phyloP scores from a whole-genome alignment of 2,329 filamentous ascomycete species.

The Lachnellula subtilissima region DNA sequence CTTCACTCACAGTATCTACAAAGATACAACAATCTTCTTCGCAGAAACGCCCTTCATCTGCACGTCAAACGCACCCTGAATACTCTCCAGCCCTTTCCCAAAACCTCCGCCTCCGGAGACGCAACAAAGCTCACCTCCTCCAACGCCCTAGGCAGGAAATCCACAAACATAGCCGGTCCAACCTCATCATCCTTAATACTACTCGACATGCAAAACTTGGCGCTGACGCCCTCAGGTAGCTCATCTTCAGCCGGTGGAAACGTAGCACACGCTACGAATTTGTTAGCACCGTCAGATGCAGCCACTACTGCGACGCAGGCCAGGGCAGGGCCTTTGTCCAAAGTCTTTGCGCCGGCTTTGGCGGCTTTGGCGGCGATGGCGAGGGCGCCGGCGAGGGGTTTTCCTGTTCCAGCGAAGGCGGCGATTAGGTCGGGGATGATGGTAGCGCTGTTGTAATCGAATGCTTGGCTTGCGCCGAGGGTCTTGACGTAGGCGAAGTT shows the following conservation, averaged over 20 bases:
- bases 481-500: slow-evolving; percentile 34
- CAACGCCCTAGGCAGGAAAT: slow-evolving; percentile 36
- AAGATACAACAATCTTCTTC: slow-evolving; percentile 14
- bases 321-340: neutral
- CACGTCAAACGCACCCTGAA: slow-evolving; percentile 37
- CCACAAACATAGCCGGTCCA: slow-evolving; percentile 30
- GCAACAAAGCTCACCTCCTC: slow-evolving; percentile 31
- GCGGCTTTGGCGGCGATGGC: slow-evolving; percentile 24
- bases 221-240: neutral
- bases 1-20: neutral
- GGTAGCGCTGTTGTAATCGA: slow-evolving; percentile 34
- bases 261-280: neutral
- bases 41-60: slow-evolving; percentile 14
- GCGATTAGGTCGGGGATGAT: slow-evolving; percentile 28
- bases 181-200: slow-evolving; percentile 5
- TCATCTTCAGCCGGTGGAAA: neutral
- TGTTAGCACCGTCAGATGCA: neutral
- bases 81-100: slow-evolving; percentile 37
- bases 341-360: neutral
- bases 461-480: slow-evolving; percentile 37
- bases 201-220: neutral
- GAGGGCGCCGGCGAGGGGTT: slow-evolving; percentile 31
- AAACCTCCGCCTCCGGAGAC: slow-evolving; percentile 36
- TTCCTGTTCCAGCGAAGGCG: slow-evolving; percentile 28
- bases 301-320: neutral